Percentiles rank a stretch among this genome's conserved stretches.
phyloP scores from a whole-genome alignment of 768 basidiomycete genomes.

The Psilocybe cyanescens region DNA sequence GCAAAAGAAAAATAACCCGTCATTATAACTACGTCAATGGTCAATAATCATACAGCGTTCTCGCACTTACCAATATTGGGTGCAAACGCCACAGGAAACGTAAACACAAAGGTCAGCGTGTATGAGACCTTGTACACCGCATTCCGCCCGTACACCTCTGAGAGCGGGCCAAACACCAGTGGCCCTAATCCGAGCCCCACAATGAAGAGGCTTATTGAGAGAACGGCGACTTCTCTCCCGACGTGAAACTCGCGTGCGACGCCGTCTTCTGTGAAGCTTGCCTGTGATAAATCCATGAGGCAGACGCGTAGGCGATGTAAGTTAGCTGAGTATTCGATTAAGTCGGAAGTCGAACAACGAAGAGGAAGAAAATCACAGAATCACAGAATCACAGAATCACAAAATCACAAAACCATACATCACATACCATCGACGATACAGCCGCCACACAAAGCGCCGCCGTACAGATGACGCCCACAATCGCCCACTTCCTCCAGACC shows the following conservation, averaged over 20 bases:
- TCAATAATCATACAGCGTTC: no score
- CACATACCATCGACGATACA: neutral
- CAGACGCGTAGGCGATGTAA: no score
- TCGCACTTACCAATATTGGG: conserved; percentile 58
- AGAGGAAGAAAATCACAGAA: neutral
- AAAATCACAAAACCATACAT: no score
- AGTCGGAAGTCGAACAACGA: no score
- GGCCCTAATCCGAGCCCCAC: conserved; percentile 60
- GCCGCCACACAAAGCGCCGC: neutral
- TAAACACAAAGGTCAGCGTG: conserved; percentile 59
- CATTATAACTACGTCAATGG: no score
- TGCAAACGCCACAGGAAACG: conserved; percentile 77
- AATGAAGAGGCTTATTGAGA: conserved; percentile 63
- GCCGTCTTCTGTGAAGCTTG: conserved; percentile 64
- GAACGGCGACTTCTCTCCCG: conserved; percentile 47
- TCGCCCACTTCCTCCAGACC: neutral
- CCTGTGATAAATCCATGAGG: conserved; percentile 33
- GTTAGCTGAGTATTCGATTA: no score
- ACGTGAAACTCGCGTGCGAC: conserved; percentile 54
- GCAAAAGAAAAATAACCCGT: no score
- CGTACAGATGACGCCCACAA: neutral
- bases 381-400: no score
- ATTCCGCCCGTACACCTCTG: conserved; percentile 67
- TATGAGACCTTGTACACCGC: conserved; percentile 67
- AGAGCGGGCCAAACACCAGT: conserved; percentile 54